These are phyloP conservation scores for Nannochloris sp. DNA, from an alignment of 139 green algal species.

Conservation along the genomic window DNA sequence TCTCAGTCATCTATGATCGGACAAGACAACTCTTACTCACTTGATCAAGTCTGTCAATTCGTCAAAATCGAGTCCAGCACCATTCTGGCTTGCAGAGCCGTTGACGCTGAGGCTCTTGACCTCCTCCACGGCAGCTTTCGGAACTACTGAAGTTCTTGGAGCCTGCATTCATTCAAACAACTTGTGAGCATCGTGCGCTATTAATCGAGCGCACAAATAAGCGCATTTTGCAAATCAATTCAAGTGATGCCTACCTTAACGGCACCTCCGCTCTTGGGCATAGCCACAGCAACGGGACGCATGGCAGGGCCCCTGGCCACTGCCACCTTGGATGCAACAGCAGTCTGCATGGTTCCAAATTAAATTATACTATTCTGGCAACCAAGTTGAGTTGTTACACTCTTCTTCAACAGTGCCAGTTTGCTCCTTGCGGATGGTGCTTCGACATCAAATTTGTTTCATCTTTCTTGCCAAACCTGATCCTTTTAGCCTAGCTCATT, in stretches of 20 bases:
- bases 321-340: not conserved
- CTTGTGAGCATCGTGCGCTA: too few relatives aligned
- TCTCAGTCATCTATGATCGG: too few relatives aligned
- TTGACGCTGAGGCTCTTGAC: slow-evolving; percentile 18
- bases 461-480: too few relatives aligned
- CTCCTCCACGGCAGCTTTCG: slow-evolving; percentile 21
- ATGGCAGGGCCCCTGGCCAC: not conserved
- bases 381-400: too few relatives aligned
- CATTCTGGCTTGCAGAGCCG: slow-evolving; percentile 23
- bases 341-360: not conserved
- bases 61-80: slow-evolving; percentile 64
- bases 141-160: not conserved
- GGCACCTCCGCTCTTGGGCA: not conserved
- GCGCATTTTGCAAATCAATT: too few relatives aligned
- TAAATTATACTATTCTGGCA: not conserved
- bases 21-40: slow-evolving; percentile 17
- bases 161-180: not conserved
- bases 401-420: too few relatives aligned
- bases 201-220: too few relatives aligned
- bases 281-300: not conserved
- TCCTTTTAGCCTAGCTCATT: too few relatives aligned
- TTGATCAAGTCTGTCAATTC: slow-evolving; percentile 77
- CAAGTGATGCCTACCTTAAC: not conserved
- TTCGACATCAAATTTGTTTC: too few relatives aligned
- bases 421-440: too few relatives aligned